A percentile compares a stretch with the other conserved stretches of the same genome.
Conservation (phyloP, 306 rosid species). For the Quercus rubra region DNA sequence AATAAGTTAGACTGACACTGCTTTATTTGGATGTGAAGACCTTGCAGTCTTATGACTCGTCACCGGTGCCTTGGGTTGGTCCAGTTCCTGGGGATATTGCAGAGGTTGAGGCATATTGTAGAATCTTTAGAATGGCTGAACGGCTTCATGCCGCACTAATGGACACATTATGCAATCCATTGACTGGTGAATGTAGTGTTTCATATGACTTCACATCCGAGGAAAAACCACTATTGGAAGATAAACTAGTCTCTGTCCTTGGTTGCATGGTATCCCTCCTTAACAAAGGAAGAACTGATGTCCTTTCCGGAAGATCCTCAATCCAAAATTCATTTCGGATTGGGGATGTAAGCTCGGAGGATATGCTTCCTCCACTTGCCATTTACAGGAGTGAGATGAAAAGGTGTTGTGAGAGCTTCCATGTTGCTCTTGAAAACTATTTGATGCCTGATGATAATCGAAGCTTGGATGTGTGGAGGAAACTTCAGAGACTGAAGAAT, state of each 20-base stretch:
- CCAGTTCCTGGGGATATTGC: constrained; percentile 97
- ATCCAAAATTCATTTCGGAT: constrained; percentile 34
- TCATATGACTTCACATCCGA: constrained; percentile 59
- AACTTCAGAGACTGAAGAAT: constrained; percentile 87
- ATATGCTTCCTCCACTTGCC: constrained; percentile 75
- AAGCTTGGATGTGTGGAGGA: constrained; percentile 80
- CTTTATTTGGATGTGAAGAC: constrained; percentile 37
- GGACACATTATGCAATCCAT: constrained; percentile 78
- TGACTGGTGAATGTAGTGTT: constrained; percentile 76
- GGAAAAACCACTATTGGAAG: constrained; percentile 71
- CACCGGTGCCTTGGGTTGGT: constrained; percentile 62
- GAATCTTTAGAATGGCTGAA: constrained; percentile 79
- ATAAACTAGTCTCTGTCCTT: constrained; percentile 85
- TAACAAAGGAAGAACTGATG: constrained; percentile 68
- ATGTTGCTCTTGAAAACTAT: constrained; percentile 80
- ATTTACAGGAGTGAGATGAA: constrained; percentile 83
- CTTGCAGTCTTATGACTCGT: constrained; percentile 35
- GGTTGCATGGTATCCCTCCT: constrained; percentile 82
- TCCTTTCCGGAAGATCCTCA: constrained; percentile 77
- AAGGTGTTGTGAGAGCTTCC: constrained; percentile 95
- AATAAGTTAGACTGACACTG: constrained; percentile 8
- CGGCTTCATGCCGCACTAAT: constrained; percentile 67
- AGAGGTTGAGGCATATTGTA: constrained; percentile 93
- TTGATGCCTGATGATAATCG: constrained; percentile 52
- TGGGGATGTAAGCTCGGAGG: constrained; percentile 46